These are phyloP conservation scores for Trichoderma oligosporum DNA, from an alignment of 2,329 filamentous ascomycete genomes.

Conservation along the genomic window DNA sequence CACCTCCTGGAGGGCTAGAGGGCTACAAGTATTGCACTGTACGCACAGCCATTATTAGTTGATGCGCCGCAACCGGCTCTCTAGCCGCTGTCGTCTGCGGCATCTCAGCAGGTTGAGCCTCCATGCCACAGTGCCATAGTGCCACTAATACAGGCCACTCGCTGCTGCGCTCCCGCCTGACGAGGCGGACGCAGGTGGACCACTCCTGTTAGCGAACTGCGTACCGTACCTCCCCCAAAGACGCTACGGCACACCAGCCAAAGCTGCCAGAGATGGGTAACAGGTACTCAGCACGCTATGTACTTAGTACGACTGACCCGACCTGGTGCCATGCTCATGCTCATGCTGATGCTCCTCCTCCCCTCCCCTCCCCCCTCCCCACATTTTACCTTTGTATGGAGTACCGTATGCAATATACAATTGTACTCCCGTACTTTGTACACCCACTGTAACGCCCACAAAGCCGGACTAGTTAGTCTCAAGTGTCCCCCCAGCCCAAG, in stretches of 20 bases:
- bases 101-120: background rate
- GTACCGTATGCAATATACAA: background rate
- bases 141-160: background rate
- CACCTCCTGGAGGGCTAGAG: too few species aligned
- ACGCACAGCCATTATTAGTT: background rate
- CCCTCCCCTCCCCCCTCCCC: background rate
- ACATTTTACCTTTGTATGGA: background rate
- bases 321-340: background rate
- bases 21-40: too few species aligned
- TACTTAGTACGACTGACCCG: background rate
- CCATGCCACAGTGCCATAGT: background rate
- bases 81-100: constrained; percentile 3
- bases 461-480: too few species aligned
- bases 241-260: background rate
- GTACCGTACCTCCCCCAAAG: constrained; percentile 7
- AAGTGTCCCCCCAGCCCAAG: too few species aligned
- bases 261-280: background rate
- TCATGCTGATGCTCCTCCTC: background rate
- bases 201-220: constrained; percentile 11
- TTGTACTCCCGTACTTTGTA: background rate
- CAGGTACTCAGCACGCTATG: constrained; percentile 10
- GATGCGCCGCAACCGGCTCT: constrained; percentile 8
- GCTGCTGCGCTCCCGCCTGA: constrained; percentile 14
- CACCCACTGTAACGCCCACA: background rate
- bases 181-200: constrained; percentile 5